Evolutionary conservation across 768 basidiomycete genomes (phyloP), one percentile per base, ranked within the genome.

Genomic region (Kwoniella heveanensis): DNA sequence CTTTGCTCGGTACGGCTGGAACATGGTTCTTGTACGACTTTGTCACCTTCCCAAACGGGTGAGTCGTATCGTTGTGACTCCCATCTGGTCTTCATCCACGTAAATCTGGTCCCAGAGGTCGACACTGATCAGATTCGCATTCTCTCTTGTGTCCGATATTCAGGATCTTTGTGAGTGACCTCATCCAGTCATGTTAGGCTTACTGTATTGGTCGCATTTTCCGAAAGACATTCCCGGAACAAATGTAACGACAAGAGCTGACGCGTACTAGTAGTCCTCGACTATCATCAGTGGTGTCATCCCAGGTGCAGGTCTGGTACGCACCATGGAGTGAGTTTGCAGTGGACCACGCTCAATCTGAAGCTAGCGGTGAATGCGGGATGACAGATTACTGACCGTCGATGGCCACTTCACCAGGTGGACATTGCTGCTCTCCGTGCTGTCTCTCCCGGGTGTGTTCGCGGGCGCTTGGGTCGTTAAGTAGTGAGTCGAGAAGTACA

Each of bases 1-100:
- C 85, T 6, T 79, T 91, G 21, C 85, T 88, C 56, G 89, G 89
- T 10, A 90, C 88, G 5, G 86, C 85, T 62, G 88, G 88, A 17
- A 87, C 88, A 48, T 90, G 88, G 88, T 54, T 70, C 58, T 26
- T 66, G 37, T 88, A 89, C 69, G 88, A 89, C 77, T 88, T 88
- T 62, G 85, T 90, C 29, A 86, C 86, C 4, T 89, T 88, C 76
- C 88, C 88, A 0, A 89, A 89, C 67, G 87, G 57, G 87, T 19
- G 85, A 88, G 4, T 89, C 88, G 79, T 85, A 85, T 27, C 19
- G 2, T 9, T 19, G 24, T 25, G 17, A 21, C 39, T 6, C 37
- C 29, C 22, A 13, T 22, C 47, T 19, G 5, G 19, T 24, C 37
- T 49, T 54, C 52, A 12, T 37, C n/a, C n/a, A n/a, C n/a, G n/a